Base-by-base conservation (phyloP, 2,329 filamentous ascomycete species). In the Chrysoporthe austroafricana region DNA sequence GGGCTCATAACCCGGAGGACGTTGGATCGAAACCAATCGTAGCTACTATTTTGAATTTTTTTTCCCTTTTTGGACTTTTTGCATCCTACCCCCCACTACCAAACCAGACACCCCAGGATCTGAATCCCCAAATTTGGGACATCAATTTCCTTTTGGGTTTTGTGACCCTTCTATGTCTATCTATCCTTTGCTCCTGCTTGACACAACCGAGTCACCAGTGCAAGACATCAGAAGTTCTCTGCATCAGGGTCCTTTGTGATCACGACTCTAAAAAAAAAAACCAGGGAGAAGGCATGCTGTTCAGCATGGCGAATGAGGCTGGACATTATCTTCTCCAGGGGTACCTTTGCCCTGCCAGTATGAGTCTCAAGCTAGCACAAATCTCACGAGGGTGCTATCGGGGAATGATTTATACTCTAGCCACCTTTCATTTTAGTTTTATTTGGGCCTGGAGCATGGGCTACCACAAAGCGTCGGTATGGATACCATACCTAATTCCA, bases 1-100 rank as follows among this genome's bases (percentile, higher is more conserved):
- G 65, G 65, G 65, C 65, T 67, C 65, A 67, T 67, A 67, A 67
- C 65, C 65, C 65, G 65, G 60, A 67, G 65, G 65, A 58, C 65
- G 60, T 50, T 58, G 60, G 65, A 67, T 67, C 65, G 65, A 67
- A 67, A 67, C 65, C 60, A 58, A 50, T 58, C 56, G 65, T 60
- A 67, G 65, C 65, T 67, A 67, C 11, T 11, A 46, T 8, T 7
- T 34, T 39, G 4, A 4, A 32, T 64, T 34, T 16, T 59, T 52
- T 60, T 60, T 63, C 16, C 6, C 43, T 56, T 39, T 42, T 8
- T 14, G 1, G 4, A 14, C 36, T 48, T 34, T 26, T 46, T 14
- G 26, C 11, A 13, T 21, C 44, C 4, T 54, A 16, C 8, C 26
- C 50, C 52, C 3, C 3, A 39, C 16, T 3, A 26, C 46, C 46